Base-by-base conservation (phyloP, 208 protist species). In the Leishmania martiniquensis region DNA sequence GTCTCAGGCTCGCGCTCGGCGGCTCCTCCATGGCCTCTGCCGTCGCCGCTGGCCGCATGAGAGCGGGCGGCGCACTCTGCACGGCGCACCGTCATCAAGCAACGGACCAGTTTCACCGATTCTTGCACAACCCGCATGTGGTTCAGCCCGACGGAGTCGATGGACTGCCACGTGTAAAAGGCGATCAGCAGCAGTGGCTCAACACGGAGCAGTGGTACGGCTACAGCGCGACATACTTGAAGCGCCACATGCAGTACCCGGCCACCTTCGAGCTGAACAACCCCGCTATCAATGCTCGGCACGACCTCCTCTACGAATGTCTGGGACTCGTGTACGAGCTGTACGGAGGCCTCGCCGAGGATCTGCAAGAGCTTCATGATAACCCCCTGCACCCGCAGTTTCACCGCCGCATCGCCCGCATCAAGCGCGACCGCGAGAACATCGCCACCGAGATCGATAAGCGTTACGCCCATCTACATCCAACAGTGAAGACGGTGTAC, bases 191-290 rank as follows among this genome's bases (percentile, higher is more conserved):
- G 85, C 83, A 89, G 82, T 97, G 93, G 93, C 85, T 95, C 49
- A 95, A 97, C 86, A 95, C 89, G 42, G 91, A 97, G 81, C 93
- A 97, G 81, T 97, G 92, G 91, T 83, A 88, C 49, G 93, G 93
- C 13, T 97, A 97, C 87, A 97, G 93, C 68, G 83, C 89, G 20
- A 93, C 90, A 10, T 97, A 96, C 67, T 83, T 97, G 57, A 62
- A 87, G 78, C 87, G 88, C 34, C 82, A 89, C 78, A 97, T 97
- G 91, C 91, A 95, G 77, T 97, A 97, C 76, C 85, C 89, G 2
- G 90, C 88, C 68, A 95, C 91, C 29, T 85, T 81, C 72, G 93
- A 97, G 67, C 90, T 91, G 52, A 84, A 85, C 51, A 94, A 95
- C 72, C 75, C 84, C 7, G 77, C 85, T 45, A 76, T 97, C 69